These are phyloP conservation scores for Cucurbita argyrosperma DNA, from an alignment of 306 rosid genomes.

Conservation along the genomic window DNA sequence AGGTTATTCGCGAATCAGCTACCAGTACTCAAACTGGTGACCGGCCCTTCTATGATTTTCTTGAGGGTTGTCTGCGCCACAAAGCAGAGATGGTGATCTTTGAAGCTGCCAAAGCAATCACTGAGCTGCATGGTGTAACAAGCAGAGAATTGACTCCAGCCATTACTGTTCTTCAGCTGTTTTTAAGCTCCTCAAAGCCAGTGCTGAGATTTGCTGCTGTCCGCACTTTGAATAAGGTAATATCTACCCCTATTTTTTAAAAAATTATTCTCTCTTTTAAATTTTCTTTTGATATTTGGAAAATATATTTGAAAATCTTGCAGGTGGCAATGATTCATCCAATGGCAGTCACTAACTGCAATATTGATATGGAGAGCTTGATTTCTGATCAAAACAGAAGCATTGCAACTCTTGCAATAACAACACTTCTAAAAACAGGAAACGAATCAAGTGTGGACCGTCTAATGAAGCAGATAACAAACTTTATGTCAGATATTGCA, in stretches of 20 bases:
- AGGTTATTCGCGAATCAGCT: slow-evolving; percentile 90
- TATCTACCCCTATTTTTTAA: background rate
- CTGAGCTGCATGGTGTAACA: slow-evolving; percentile 87
- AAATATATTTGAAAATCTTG: slow-evolving; percentile 4
- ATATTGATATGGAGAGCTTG: slow-evolving; percentile 94
- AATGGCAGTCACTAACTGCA: slow-evolving; percentile 98
- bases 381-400: slow-evolving; percentile 95
- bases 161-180: slow-evolving; percentile 95
- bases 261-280: background rate
- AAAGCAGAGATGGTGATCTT: slow-evolving; percentile 98
- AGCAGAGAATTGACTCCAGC: slow-evolving; percentile 89
- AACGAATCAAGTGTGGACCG: slow-evolving; percentile 97
- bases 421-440: slow-evolving; percentile 96
- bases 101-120: slow-evolving; percentile 96
- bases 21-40: slow-evolving; percentile 64
- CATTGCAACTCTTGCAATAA: slow-evolving; percentile 97
- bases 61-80: slow-evolving; percentile 97
- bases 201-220: slow-evolving; percentile 98
- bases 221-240: slow-evolving; percentile 92
- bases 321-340: slow-evolving; percentile 99
- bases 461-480: slow-evolving; percentile 95
- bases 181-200: slow-evolving; percentile 93
- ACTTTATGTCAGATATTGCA: slow-evolving; percentile 95
- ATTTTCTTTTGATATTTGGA: background rate
- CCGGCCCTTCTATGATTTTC: slow-evolving; percentile 88